phyloP scores from a whole-genome alignment of 2,329 filamentous ascomycete genomes.

The Talaromyces pinophilus region DNA sequence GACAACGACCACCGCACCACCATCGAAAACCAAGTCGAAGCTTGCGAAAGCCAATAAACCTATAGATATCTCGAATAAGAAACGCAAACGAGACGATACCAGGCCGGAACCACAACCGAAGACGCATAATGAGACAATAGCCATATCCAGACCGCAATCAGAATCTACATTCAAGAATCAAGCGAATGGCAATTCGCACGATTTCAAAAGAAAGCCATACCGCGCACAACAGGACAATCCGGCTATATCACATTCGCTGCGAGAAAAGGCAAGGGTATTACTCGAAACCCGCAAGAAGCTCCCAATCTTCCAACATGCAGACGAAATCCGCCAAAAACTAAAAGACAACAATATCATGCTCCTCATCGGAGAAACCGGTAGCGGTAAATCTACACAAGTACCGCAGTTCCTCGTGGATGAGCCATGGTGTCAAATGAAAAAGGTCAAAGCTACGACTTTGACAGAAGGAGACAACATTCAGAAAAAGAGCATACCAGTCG shows the following conservation, averaged over 20 bases:
- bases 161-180: constrained; percentile 5
- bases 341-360: constrained; percentile 72
- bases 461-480: constrained; percentile 29
- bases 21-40: neutral
- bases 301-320: constrained; percentile 75
- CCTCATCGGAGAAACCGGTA: constrained; percentile 90
- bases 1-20: neutral
- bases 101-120: constrained; percentile 2
- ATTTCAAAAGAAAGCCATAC: neutral
- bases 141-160: neutral
- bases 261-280: constrained; percentile 51
- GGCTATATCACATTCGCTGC: constrained; percentile 31
- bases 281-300: constrained; percentile 63
- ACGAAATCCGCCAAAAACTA: constrained; percentile 67
- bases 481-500: constrained; percentile 56
- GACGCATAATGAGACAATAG: constrained; percentile 11
- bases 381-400: constrained; percentile 94
- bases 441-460: constrained; percentile 48
- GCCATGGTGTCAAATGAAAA: constrained; percentile 71
- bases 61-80: constrained; percentile 29
- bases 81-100: constrained; percentile 36
- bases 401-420: constrained; percentile 84
- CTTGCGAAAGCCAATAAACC: constrained; percentile 27
- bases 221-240: neutral
- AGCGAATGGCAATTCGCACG: neutral